Base-by-base conservation (phyloP, 2,329 filamentous ascomycete species). In the Apiospora rasikravindrae region DNA sequence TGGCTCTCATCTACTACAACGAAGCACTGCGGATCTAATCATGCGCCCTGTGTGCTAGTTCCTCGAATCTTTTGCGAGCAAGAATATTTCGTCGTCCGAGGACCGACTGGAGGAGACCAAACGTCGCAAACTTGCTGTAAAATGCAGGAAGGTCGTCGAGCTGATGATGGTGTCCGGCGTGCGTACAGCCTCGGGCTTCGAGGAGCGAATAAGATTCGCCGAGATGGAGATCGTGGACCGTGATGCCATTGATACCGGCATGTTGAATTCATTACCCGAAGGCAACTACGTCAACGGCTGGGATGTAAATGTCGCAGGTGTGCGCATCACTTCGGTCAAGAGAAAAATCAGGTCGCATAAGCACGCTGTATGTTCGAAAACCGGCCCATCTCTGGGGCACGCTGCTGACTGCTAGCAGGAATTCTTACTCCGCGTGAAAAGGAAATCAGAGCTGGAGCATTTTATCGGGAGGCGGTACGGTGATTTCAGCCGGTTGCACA, bases 101-200 rank as follows among this genome's bases (percentile, higher is more conserved):
- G 96, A 99, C 81, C 91, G 96, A 4, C 85, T 98, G 42, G 96
- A 99, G 83, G 95, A 98, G 83, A 98, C 96, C 13, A 99, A 99
- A 86, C 90, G 96, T 72, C 89, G 92, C 75, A 99, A 99, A 83
- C 85, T 99, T 75, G 96, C 96, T 4, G 87, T 92, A 77, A 99
- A 99, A 88, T 94, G 94, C 67, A 92, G 96, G 82, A 99, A 99
- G 85, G 86, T 99, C 72, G 94, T 99, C 14, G 96, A 99, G 86
- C 87, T 99, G 73, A 99, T 99, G 96, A 98, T 99, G 95, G 96
- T 99, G 11, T 98, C 96, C 10, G 96, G 96, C 49, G 93, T 99
- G 72, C 94, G 94, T 45, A 99, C 96, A 0, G 95, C 96, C 4
- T 98, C 95, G 5, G 96, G 96, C 2, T 99, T 98, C 81, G 96